Evolutionary conservation across 306 rosid genomes (phyloP).

Genomic region (Benincasa hispida): DNA sequence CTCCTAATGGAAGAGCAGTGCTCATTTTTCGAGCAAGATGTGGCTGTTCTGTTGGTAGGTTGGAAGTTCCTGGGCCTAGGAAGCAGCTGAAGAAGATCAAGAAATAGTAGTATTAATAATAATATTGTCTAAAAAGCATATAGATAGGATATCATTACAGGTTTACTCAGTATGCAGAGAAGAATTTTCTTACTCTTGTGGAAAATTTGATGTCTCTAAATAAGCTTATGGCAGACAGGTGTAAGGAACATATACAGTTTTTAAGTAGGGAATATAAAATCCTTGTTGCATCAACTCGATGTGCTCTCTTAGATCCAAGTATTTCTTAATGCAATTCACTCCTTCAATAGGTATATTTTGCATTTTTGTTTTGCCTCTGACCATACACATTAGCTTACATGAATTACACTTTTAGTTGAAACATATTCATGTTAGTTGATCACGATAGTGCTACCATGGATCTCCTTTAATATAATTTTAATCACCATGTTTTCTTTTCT

Average conservation of each 20-base stretch:
- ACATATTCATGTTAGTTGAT: not conserved
- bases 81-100: slow-evolving; percentile 58
- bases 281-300: slow-evolving; percentile 18
- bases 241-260: slow-evolving; percentile 44
- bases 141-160: slow-evolving; percentile 10
- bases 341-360: not conserved
- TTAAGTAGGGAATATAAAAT: slow-evolving; percentile 42
- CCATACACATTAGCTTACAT: not conserved
- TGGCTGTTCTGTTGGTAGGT: slow-evolving; percentile 92
- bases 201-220: slow-evolving; percentile 44
- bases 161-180: slow-evolving; percentile 18
- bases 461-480: not conserved
- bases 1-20: slow-evolving; percentile 81
- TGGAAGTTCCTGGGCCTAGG: slow-evolving; percentile 89
- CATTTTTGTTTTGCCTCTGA: not conserved
- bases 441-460: not conserved
- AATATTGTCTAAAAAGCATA: not conserved
- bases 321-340: not conserved
- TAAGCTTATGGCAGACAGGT: slow-evolving; percentile 53
- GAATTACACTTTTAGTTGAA: not conserved
- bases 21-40: slow-evolving; percentile 74
- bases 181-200: slow-evolving; percentile 26
- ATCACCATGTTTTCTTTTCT: not conserved
- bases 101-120: slow-evolving; percentile 34
- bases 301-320: not conserved